Conservation (phyloP, 2,329 filamentous ascomycete species). For the Didymosphaeria variabile region DNA sequence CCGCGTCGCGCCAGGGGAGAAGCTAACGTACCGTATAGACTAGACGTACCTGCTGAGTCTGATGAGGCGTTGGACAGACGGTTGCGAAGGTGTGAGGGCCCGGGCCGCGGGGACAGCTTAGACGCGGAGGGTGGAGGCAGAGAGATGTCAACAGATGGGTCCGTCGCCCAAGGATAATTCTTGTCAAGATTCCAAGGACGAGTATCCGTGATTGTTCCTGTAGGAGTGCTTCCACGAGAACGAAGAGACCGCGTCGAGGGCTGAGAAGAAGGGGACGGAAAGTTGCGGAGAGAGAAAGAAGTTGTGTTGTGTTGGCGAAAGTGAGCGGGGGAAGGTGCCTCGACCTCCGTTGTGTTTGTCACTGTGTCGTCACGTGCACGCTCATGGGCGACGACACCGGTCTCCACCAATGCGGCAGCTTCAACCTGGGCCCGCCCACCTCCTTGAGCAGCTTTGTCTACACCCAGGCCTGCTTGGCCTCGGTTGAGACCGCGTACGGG, state of each 20-base stretch:
- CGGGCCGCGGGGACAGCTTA: conserved; percentile 38
- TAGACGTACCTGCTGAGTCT: conserved; percentile 28
- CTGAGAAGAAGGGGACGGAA: conserved; percentile 26
- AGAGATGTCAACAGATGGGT: conserved; percentile 51
- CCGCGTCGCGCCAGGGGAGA: conserved; percentile 29
- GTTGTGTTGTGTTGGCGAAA: conserved; percentile 25
- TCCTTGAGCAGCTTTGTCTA: conserved; percentile 17
- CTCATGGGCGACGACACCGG: conserved; percentile 20
- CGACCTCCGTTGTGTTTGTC: conserved; percentile 34
- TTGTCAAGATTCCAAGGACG: conserved; percentile 59
- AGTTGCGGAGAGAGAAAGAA: conserved; percentile 7
- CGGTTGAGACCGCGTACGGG: background rate
- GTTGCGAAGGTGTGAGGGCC: conserved; percentile 42
- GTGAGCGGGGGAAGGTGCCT: conserved; percentile 34
- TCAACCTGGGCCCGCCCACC: conserved; percentile 24
- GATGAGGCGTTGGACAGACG: conserved; percentile 38
- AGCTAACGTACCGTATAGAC: conserved; percentile 25
- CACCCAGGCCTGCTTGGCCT: background rate
- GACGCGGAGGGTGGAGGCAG: conserved; percentile 46
- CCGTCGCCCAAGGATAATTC: conserved; percentile 57
- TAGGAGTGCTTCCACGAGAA: conserved; percentile 36
- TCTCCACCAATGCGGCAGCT: conserved; percentile 19
- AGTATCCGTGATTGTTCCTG: conserved; percentile 44
- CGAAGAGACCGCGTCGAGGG: conserved; percentile 38
- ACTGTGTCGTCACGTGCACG: conserved; percentile 28